Base-by-base conservation (phyloP, 2,329 filamentous ascomycete genomes). In the Alternaria viburni region DNA sequence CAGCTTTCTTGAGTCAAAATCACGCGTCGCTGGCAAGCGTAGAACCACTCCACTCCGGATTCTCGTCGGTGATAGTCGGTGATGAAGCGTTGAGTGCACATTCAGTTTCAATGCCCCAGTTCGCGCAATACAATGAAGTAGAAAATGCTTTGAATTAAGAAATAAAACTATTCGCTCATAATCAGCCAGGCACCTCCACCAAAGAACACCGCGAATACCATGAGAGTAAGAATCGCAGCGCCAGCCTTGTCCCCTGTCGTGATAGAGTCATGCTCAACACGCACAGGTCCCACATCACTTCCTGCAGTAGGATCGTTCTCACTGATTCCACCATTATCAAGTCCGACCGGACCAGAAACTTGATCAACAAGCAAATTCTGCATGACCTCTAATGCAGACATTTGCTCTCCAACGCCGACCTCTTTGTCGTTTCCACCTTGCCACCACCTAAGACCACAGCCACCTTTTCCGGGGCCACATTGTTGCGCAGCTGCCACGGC, bases 161-260 rank as follows among this genome's bases (percentile, higher is more conserved):
- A 23, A n/a, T 8, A 19, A 23, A 49, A 26, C 51, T 69, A 69
- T 21, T 68, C 67, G 25, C 59, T 54, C 32, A 59, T 64, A 9
- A 84, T 77, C 81, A 87, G 83, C 80, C 85, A 86, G 75, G 81
- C 83, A 19, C 81, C 82, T 8, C 87, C 87, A 0, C 83, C 83
- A 21, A 90, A 65, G 41, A 91, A 78, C 3, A 83, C 79, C 2
- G 83, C 70, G 1, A 92, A 74, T 4, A 90, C 76, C 7, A 89
- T 49, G 4, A 86, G 78, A 1, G 91, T 93, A 49, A 88, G 65
- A 59, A 93, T 85, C 4, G 86, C 87, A 19, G 91, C 91, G 12
- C 90, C 92, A 7, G 87, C 90, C 62, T 82, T 86, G 70, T 93
- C 91, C 6, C 83, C 88, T 0, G 83, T 83, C 3, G 86, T 87